Evolutionary conservation across 2,329 filamentous ascomycete genomes (phyloP).

Genomic region (Magnaporthiopsis rhizophila): DNA sequence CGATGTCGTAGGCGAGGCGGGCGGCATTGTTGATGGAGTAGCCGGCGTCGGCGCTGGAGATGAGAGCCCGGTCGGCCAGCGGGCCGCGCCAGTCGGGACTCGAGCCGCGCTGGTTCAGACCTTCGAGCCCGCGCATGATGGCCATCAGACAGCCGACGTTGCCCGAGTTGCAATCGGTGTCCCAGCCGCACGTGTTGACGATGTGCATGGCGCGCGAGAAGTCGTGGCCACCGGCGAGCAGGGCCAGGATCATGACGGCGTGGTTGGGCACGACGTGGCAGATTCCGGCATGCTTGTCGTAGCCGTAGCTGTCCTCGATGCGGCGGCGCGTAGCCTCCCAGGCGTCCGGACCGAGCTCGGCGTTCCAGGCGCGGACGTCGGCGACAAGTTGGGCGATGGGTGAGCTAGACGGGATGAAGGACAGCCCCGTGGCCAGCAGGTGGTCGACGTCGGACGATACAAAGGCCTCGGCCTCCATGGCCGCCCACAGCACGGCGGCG

Average conservation of each 20-base stretch:
- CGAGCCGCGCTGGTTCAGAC: not conserved
- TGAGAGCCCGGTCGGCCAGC: slow-evolving; percentile 24
- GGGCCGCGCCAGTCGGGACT: slow-evolving; percentile 25
- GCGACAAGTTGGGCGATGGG: slow-evolving; percentile 19
- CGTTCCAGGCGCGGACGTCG: slow-evolving; percentile 22
- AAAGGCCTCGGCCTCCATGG: slow-evolving; percentile 31
- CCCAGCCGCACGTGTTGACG: slow-evolving; percentile 28
- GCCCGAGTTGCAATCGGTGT: slow-evolving; percentile 30
- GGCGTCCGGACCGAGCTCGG: slow-evolving; percentile 16
- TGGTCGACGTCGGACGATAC: slow-evolving; percentile 22
- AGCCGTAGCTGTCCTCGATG: slow-evolving; percentile 25
- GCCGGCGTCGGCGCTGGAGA: slow-evolving; percentile 27
- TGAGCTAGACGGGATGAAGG: slow-evolving; percentile 20
- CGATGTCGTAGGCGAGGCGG: slow-evolving; percentile 23
- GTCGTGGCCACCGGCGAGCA: slow-evolving; percentile 21
- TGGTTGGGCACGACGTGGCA: slow-evolving; percentile 28
- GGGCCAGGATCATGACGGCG: slow-evolving; percentile 24
- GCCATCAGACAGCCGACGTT: slow-evolving; percentile 28
- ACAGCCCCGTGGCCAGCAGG: slow-evolving; percentile 23
- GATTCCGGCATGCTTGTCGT: slow-evolving; percentile 23
- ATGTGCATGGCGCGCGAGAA: slow-evolving; percentile 27
- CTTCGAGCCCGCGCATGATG: slow-evolving; percentile 24
- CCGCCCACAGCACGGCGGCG: slow-evolving; percentile 29
- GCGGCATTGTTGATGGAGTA: slow-evolving; percentile 28
- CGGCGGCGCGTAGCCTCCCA: slow-evolving; percentile 25